Base-by-base conservation (phyloP, 1,284 basidiomycete species). In the Lentinula novae-zelandiae region DNA sequence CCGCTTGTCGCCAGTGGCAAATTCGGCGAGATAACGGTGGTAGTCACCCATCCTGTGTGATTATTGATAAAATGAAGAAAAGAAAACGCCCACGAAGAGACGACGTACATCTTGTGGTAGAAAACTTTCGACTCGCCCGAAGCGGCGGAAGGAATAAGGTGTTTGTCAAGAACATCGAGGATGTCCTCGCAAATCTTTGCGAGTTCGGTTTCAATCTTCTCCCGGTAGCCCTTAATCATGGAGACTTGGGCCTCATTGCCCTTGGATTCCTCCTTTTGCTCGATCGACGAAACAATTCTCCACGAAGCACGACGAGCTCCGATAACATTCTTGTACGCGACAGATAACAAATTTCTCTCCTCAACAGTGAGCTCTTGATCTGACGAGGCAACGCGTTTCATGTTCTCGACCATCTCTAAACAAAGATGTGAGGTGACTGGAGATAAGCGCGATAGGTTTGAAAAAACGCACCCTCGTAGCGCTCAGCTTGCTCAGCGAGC, bases 301-400 rank as follows among this genome's bases (percentile, higher is more conserved):
- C 96, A 99, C 56, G 95, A 98, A 53, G 96, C 96, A 77, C 96
- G 95, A 70, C 96, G 96, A 52, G 96, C 96, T 79, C 96, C 96
- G 71, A 98, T 98, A 67, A 99, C 96, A 80, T 99, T 99, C 93
- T 99, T 99, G 88, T 99, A 99, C 34, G 96, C 96, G 67, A 99
- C 96, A 33, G 96, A 98, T 63, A 99, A 88, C 62, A 99, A 89
- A 78, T 98, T 99, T 67, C 97, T 95, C 82, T 99, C 96, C 82
- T 99, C 96, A 60, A 99, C 96, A 67, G 96, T 98, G 73, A 99
- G 92, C 75, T 99, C 95, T 78, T 96, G 92, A 83, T 96, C 93
- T 63, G 93, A 94, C 36, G 95, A 96, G 64, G 95, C 95, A 69
- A 98, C 95, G 66, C 88, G 87, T 88, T 97, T 97, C 95, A 98